These are phyloP conservation scores for Penicillium manginii DNA, from an alignment of 495 filamentous ascomycete species.

Conservation along the genomic window DNA sequence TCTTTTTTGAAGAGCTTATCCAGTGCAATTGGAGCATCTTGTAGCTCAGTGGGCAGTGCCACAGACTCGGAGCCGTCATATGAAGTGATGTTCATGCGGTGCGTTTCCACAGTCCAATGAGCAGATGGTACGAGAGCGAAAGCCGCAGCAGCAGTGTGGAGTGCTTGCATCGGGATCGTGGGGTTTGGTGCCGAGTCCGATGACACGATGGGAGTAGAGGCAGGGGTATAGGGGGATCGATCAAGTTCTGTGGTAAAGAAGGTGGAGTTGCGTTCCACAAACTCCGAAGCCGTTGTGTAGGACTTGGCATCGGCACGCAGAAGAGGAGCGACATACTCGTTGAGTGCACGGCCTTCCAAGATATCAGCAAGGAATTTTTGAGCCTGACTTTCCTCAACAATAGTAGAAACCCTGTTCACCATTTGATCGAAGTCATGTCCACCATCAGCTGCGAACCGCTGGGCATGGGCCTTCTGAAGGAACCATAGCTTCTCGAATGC, in stretches of 20 bases:
- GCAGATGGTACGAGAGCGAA: constrained; percentile 41
- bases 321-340: constrained; percentile 51
- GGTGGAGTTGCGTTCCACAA: constrained; percentile 60
- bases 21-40: constrained; percentile 15
- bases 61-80: constrained; percentile 39
- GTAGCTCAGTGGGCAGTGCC: constrained; percentile 8
- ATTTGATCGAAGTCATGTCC: constrained; percentile 52
- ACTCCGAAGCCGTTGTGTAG: constrained; percentile 61
- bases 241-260: constrained; percentile 61
- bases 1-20: constrained; percentile 47
- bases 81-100: constrained; percentile 41
- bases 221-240: constrained; percentile 35
- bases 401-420: constrained; percentile 41
- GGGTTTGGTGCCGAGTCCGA: constrained; percentile 17
- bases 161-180: constrained; percentile 35
- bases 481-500: constrained; percentile 78
- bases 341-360: constrained; percentile 34
- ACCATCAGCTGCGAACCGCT: constrained; percentile 39
- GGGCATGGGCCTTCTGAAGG: constrained; percentile 75
- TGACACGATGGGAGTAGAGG: constrained; percentile 5
- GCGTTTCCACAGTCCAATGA: constrained; percentile 44
- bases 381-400: constrained; percentile 37
- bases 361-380: constrained; percentile 30
- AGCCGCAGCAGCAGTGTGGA: constrained; percentile 45
- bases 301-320: constrained; percentile 63